phyloP scores from a whole-genome alignment of 2,329 filamentous ascomycete species.

The Ophiostoma sp. region DNA sequence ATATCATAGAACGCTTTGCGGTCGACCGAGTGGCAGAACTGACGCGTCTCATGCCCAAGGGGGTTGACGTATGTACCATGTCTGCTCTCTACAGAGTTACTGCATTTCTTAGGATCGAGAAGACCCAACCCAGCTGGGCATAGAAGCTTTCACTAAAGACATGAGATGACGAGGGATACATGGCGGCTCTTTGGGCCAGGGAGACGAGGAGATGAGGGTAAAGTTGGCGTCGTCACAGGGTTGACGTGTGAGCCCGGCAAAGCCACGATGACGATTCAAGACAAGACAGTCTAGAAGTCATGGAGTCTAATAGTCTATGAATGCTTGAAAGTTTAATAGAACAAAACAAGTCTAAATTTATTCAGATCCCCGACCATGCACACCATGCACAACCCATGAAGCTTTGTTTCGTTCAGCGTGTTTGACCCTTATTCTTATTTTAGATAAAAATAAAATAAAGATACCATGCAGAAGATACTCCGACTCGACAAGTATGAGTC shows the following conservation, averaged over 20 bases:
- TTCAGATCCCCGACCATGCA: background rate
- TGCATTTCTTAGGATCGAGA: background rate
- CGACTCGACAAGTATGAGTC: background rate
- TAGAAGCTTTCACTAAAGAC: background rate
- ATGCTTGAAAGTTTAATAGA: background rate
- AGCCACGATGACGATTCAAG: background rate
- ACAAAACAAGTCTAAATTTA: background rate
- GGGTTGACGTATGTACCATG: background rate
- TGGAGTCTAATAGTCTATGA: no score
- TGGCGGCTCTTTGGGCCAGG: background rate
- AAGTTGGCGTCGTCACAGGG: background rate
- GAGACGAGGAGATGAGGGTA: background rate
- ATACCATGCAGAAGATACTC: background rate
- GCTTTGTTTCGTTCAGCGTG: background rate
- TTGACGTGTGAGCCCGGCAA: background rate
- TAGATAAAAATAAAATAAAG: background rate
- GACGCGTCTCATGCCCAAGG: slow-evolving; percentile 1
- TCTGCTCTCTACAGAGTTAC: no score
- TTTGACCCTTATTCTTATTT: background rate
- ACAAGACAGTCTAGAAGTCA: background rate
- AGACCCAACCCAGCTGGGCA: background rate
- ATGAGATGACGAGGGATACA: background rate
- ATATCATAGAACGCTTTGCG: background rate
- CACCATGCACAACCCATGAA: background rate
- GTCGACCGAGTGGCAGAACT: background rate